phyloP scores from a whole-genome alignment of 106 monocot genomes.

The Dioscorea zingiberensis region DNA sequence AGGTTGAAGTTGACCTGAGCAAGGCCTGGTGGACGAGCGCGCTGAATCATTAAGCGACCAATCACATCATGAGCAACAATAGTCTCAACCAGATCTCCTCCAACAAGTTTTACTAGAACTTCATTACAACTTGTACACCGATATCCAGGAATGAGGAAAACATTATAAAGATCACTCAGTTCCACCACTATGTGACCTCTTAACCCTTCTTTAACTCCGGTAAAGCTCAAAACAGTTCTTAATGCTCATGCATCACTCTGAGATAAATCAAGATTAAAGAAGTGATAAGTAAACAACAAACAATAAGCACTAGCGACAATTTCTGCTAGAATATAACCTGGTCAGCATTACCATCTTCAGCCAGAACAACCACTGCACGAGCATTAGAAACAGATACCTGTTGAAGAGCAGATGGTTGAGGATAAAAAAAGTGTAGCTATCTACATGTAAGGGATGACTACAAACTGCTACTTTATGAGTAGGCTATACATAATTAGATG shows the following conservation, averaged over 20 bases:
- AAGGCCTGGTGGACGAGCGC: slow-evolving; percentile 71
- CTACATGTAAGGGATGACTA: neutral
- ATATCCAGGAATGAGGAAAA: too few species aligned
- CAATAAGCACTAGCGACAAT: too few species aligned
- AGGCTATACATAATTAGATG: too few species aligned
- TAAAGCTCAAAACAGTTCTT: slow-evolving; percentile 64
- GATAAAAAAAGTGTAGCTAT: neutral
- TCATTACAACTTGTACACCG: too few species aligned
- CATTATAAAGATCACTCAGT: slow-evolving; percentile 65
- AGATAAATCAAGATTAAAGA: slow-evolving; percentile 1
- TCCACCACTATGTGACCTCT: slow-evolving; percentile 69
- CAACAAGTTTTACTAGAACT: slow-evolving; percentile 68
- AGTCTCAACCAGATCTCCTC: slow-evolving; percentile 71
- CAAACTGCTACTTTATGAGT: too few species aligned
- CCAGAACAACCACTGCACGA: slow-evolving; percentile 57
- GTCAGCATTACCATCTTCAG: slow-evolving; percentile 78
- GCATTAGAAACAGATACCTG: slow-evolving; percentile 72
- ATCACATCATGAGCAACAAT: slow-evolving; percentile 79
- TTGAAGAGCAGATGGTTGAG: neutral
- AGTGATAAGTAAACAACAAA: neutral
- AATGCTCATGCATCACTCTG: slow-evolving; percentile 74
- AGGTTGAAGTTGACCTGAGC: slow-evolving; percentile 39
- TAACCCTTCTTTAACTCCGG: slow-evolving; percentile 69
- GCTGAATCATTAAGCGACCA: slow-evolving; percentile 71
- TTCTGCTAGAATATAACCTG: slow-evolving; percentile 27